A percentile compares a stretch with the other conserved stretches of the same genome.
These are phyloP conservation scores for Naganishia randhawae DNA, from an alignment of 768 basidiomycete species.

Conservation along the genomic window DNA sequence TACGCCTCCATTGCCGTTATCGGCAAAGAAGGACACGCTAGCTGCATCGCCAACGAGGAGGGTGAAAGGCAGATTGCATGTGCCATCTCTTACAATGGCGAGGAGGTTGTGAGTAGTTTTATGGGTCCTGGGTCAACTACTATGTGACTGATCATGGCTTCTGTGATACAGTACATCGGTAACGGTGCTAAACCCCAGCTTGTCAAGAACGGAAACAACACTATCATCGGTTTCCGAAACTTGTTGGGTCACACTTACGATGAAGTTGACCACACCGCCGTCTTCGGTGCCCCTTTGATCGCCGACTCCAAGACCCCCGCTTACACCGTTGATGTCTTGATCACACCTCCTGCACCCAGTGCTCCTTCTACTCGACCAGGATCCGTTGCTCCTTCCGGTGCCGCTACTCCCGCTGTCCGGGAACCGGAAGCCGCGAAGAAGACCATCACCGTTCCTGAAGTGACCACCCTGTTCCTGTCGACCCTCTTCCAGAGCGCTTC, in stretches of 20 bases:
- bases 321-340: slow-evolving; percentile 76
- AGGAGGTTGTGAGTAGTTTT: slow-evolving; percentile 70
- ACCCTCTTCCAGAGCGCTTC: slow-evolving; percentile 81
- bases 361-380: slow-evolving; percentile 54
- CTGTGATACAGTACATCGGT: slow-evolving; percentile 75
- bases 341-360: slow-evolving; percentile 56
- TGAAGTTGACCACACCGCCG: slow-evolving; percentile 50
- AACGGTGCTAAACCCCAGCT: slow-evolving; percentile 90
- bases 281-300: slow-evolving; percentile 64
- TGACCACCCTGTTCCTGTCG: slow-evolving; percentile 75
- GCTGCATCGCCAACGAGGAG: slow-evolving; percentile 97
- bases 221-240: slow-evolving; percentile 90
- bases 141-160: not conserved
- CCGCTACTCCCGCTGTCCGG: slow-evolving; percentile 52
- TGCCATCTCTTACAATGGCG: slow-evolving; percentile 83
- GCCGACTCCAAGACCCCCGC: slow-evolving; percentile 62
- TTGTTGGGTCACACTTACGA: slow-evolving; percentile 80
- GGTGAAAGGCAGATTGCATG: slow-evolving; percentile 97
- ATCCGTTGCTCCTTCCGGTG: slow-evolving; percentile 46
- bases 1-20: slow-evolving; percentile 93
- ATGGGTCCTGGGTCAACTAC: not conserved
- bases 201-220: slow-evolving; percentile 90
- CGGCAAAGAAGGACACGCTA: slow-evolving; percentile 87
- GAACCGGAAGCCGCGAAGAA: slow-evolving; percentile 62
- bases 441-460: slow-evolving; percentile 75